Base-by-base conservation (phyloP, 306 rosid genomes). In the Trichosanthes truncata region DNA sequence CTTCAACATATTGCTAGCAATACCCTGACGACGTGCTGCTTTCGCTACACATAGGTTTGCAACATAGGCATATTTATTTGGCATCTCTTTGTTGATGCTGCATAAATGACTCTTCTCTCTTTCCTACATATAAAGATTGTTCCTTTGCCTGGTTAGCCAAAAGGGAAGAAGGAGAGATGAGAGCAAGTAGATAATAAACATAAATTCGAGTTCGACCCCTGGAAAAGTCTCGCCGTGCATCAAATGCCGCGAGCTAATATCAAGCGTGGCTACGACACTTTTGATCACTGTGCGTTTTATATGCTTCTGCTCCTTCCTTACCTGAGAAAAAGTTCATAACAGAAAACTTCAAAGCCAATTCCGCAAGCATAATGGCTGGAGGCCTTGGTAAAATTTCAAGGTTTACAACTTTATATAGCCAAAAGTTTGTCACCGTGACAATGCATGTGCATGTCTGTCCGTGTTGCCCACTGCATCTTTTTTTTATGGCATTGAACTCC, bases 191-290 rank as follows among this genome's bases (percentile, higher is more conserved):
- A 26, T 74, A 15, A 8, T 48, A 49, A 20, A 18, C 38, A 43
- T 72, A 69, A 46, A 80, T 57, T 79, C 26, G 56, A 18, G 73
- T 68, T 40, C 29, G 71, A 94, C 98, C 96, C 97, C 93, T 1
- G 98, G 98, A 87, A 87, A 91, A 60, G 89, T 92, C 89, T 94
- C 98, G 80, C 98, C 98, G 56, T 85, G 91, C 81, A 89, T 83
- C 88, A 92, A 74, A 84, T 87, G 82, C 61, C 85, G 88, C 74
- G 86, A 80, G 86, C 87, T 87, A 90, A 94, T 81, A 85, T 94
- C 98, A 52, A 94, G 97, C 69, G 97, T 94, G 86, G 96, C 98
- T 65, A 92, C 96, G 9, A 92, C 88, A 86, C 93, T 89, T 84
- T 88, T 92, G 74, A 94, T 25, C 67, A 89, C 80, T 0, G 89